These are phyloP conservation scores for Trichoderma brevicompactum DNA, from an alignment of 2,329 filamentous ascomycete genomes.

Conservation along the genomic window DNA sequence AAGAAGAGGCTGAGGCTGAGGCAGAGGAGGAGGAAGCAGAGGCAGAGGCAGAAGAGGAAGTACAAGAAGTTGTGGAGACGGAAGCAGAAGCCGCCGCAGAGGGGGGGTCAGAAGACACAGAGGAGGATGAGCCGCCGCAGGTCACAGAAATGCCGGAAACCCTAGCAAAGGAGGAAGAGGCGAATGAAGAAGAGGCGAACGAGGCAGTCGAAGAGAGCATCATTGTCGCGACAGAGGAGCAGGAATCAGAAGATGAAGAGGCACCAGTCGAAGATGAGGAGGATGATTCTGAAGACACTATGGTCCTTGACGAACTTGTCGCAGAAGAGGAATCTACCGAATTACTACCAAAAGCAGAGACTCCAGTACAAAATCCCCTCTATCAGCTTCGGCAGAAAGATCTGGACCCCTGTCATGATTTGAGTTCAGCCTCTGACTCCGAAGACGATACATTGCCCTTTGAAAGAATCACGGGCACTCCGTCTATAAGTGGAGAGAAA, in stretches of 20 bases:
- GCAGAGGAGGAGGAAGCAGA: not conserved
- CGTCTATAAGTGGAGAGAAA: conserved; percentile 42
- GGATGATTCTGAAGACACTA: conserved; percentile 31
- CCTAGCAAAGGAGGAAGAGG: conserved; percentile 23
- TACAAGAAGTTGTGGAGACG: conserved; percentile 35
- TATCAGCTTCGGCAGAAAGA: conserved; percentile 54
- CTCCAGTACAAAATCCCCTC: conserved; percentile 33
- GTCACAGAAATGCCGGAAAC: conserved; percentile 7
- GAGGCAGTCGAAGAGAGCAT: conserved; percentile 31
- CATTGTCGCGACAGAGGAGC: conserved; percentile 12
- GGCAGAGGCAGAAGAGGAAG: not conserved
- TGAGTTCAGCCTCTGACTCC: conserved; percentile 57
- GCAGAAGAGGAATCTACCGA: conserved; percentile 31
- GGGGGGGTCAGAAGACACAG: conserved; percentile 30
- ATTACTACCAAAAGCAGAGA: conserved; percentile 8
- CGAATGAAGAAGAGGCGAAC: conserved; percentile 21
- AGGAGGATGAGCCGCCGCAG: not conserved
- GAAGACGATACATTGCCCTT: conserved; percentile 54
- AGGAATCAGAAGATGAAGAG: conserved; percentile 28
- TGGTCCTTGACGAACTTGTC: conserved; percentile 35
- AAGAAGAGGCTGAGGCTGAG: conserved; percentile 4
- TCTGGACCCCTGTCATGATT: conserved; percentile 47
- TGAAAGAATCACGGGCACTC: conserved; percentile 47
- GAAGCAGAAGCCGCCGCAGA: conserved; percentile 34
- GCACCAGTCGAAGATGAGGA: conserved; percentile 29